Evolutionary conservation across 1,139 yeast species (phyloP).

Genomic region (Torulaspora globosa): DNA sequence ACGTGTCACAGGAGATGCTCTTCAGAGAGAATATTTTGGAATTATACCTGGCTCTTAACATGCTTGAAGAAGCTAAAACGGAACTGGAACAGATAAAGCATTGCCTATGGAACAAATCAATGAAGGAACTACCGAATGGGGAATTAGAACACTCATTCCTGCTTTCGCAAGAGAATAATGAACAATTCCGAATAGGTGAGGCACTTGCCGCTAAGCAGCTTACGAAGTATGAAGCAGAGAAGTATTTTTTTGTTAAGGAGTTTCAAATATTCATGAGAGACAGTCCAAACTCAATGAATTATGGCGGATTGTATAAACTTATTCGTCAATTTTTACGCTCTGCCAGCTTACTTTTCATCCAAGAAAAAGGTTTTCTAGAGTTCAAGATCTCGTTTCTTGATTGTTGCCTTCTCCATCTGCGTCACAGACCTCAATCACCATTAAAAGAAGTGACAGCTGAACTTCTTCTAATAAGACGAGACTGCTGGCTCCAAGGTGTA

Average conservation of each 20-base stretch:
- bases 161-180: slow-evolving; percentile 5
- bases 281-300: slow-evolving; percentile 10
- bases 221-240: slow-evolving; percentile 22
- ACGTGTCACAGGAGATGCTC: slow-evolving; percentile 15
- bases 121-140: slow-evolving; percentile 19
- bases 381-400: slow-evolving; percentile 26
- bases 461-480: slow-evolving; percentile 27
- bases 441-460: slow-evolving; percentile 26
- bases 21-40: slow-evolving; percentile 29
- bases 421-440: slow-evolving; percentile 8
- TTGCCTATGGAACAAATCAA: slow-evolving; percentile 12
- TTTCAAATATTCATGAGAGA: slow-evolving; percentile 21
- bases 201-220: slow-evolving; percentile 18
- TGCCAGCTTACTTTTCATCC: slow-evolving; percentile 16
- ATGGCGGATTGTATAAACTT: slow-evolving; percentile 15
- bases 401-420: slow-evolving; percentile 13
- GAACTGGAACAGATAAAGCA: slow-evolving; percentile 21
- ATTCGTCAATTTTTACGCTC: slow-evolving; percentile 20
- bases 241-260: slow-evolving; percentile 25
- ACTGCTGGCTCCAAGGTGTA: slow-evolving; percentile 34
- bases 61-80: slow-evolving; percentile 27
- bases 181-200: slow-evolving; percentile 14
- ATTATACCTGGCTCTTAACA: slow-evolving; percentile 26
- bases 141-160: slow-evolving; percentile 25
- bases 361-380: slow-evolving; percentile 19